phyloP scores from a whole-genome alignment of 2,329 filamentous ascomycete species.

The Fusarium xylarioides region DNA sequence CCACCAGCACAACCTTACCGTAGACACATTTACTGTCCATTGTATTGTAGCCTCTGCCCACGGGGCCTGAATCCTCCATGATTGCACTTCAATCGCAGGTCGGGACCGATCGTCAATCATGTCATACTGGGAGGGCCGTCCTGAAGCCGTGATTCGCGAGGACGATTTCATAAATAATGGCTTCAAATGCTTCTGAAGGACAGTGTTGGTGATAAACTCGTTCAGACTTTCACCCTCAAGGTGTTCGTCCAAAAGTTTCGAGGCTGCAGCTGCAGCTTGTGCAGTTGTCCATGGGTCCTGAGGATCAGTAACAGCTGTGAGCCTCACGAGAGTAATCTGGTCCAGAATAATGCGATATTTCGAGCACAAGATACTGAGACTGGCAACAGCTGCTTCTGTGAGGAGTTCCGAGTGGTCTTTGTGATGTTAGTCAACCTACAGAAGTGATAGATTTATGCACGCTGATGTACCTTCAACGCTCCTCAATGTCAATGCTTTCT shows the following conservation, averaged over 20 bases:
- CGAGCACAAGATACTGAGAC: constrained; percentile 41
- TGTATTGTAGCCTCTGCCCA: constrained; percentile 39
- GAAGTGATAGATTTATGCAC: background rate
- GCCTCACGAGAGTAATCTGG: constrained; percentile 41
- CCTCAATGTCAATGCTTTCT: background rate
- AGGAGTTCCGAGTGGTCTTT: constrained; percentile 4
- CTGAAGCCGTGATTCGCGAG: constrained; percentile 48
- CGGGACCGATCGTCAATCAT: background rate
- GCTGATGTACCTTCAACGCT: background rate
- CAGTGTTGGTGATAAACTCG: constrained; percentile 60
- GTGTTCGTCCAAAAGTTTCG: constrained; percentile 44
- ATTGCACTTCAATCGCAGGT: background rate
- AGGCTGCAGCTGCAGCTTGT: constrained; percentile 44
- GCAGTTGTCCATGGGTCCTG: constrained; percentile 52
- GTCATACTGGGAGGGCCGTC: constrained; percentile 44
- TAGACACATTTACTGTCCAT: constrained; percentile 65
- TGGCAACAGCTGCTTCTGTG: constrained; percentile 42
- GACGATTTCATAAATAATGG: constrained; percentile 71
- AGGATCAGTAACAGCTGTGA: constrained; percentile 46
- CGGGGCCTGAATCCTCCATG: constrained; percentile 39
- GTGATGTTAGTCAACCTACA: background rate
- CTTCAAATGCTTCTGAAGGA: constrained; percentile 71
- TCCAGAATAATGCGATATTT: constrained; percentile 3
- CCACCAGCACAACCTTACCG: constrained; percentile 53
- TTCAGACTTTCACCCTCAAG: constrained; percentile 26